phyloP scores from a whole-genome alignment of 257 asterid species.

The Echium plantagineum region DNA sequence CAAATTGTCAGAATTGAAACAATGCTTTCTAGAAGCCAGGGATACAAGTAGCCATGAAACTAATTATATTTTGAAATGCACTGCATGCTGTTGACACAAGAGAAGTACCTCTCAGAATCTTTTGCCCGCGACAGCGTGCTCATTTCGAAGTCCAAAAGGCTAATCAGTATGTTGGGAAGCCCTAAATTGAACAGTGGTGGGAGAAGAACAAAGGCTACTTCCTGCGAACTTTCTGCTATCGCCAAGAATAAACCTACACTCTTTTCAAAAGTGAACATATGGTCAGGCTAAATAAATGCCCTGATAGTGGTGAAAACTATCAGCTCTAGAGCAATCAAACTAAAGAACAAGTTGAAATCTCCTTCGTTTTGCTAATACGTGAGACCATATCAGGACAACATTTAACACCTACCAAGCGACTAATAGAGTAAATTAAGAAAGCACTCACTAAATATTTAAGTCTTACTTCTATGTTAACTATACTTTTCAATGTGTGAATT shows the following conservation, averaged over 20 bases:
- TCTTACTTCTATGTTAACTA: too few relatives aligned
- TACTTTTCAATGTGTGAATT: too few relatives aligned
- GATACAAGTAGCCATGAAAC: too few relatives aligned
- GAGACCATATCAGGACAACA: too few relatives aligned
- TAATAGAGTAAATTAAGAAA: too few relatives aligned
- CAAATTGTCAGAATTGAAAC: not conserved
- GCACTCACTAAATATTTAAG: too few relatives aligned
- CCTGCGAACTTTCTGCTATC: constrained; percentile 49
- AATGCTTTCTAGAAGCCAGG: not conserved
- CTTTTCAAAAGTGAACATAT: constrained; percentile 31
- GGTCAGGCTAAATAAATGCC: not conserved
- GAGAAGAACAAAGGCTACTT: constrained; percentile 43
- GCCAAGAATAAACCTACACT: constrained; percentile 67
- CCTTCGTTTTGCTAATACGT: too few relatives aligned
- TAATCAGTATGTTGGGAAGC: constrained; percentile 52
- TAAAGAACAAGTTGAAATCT: too few relatives aligned
- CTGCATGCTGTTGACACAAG: not conserved
- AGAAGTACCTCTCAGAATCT: constrained; percentile 54
- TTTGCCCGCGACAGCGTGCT: constrained; percentile 52
- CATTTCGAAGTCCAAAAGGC: constrained; percentile 65
- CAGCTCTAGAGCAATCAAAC: too few relatives aligned
- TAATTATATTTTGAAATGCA: not conserved
- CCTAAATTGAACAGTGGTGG: constrained; percentile 53
- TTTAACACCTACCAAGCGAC: too few relatives aligned
- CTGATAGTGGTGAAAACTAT: too few relatives aligned